phyloP scores from a whole-genome alignment of 768 basidiomycete genomes.

The Termitomyces sp. region DNA sequence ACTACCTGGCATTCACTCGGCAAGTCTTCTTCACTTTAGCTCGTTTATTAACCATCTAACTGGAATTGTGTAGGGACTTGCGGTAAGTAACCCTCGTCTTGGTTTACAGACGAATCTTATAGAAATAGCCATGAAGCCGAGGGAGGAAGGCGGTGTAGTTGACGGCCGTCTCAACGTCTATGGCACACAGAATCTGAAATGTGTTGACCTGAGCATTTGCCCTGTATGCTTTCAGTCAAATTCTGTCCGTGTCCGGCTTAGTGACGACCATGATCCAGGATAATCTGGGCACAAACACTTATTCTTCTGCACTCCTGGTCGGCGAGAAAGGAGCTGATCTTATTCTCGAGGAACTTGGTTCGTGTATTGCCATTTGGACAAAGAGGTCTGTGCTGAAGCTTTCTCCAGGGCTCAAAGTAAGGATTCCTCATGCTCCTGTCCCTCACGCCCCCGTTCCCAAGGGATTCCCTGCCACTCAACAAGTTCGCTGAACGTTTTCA shows the following conservation, averaged over 20 bases:
- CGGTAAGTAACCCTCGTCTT: constrained; percentile 21
- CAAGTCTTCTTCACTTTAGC: constrained; percentile 13
- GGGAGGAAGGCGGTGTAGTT: constrained; percentile 60
- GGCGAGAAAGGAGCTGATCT: constrained; percentile 66
- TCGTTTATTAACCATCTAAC: neutral
- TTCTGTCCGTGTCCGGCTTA: neutral
- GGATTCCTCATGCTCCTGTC: constrained; percentile 58
- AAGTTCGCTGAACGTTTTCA: constrained; percentile 27
- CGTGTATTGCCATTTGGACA: constrained; percentile 7
- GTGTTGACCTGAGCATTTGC: constrained; percentile 65
- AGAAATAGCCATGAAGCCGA: constrained; percentile 55
- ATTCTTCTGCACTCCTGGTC: constrained; percentile 63
- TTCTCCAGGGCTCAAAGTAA: constrained; percentile 51
- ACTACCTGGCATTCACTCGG: constrained; percentile 75
- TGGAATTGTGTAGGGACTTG: constrained; percentile 29
- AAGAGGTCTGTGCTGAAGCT: neutral
- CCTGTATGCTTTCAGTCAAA: constrained; percentile 35
- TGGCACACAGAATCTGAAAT: constrained; percentile 63
- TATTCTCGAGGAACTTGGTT: constrained; percentile 59
- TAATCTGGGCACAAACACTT: constrained; percentile 69
- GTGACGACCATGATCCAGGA: constrained; percentile 30
- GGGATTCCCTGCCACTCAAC: constrained; percentile 45
- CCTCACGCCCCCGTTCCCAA: constrained; percentile 59
- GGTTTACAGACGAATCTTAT: neutral
- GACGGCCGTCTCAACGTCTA: constrained; percentile 59